A percentile compares a stretch with the other conserved stretches of the same genome.
phyloP scores from a whole-genome alignment of 2,329 filamentous ascomycete species.

The Claviceps africana region DNA sequence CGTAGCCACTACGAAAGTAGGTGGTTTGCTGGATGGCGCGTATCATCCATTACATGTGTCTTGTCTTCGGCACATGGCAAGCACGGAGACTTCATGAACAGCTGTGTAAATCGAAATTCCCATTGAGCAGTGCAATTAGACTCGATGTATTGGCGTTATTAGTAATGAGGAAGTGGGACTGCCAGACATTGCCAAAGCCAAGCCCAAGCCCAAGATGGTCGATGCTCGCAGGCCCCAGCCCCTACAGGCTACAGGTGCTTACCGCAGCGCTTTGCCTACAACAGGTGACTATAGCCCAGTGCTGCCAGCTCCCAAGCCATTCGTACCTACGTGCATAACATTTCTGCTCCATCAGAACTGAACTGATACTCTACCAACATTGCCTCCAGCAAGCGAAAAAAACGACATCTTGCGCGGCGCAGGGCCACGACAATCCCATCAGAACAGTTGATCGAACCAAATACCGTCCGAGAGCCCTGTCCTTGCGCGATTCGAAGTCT shows the following conservation, averaged over 20 bases:
- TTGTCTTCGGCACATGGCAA: not conserved
- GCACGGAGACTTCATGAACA: not conserved
- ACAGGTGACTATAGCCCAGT: constrained; percentile 13
- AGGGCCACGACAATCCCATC: not conserved
- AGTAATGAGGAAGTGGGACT: not conserved
- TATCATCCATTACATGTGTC: not conserved
- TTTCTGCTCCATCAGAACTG: constrained; percentile 15
- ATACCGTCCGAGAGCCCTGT: not conserved
- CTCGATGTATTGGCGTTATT: no score
- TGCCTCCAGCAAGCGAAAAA: constrained; percentile 3
- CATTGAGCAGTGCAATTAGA: no score
- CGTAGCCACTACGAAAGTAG: no score
- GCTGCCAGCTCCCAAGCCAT: constrained; percentile 15
- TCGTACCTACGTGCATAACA: constrained; percentile 6
- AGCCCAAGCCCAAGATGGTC: not conserved
- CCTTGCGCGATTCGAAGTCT: not conserved
- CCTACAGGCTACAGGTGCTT: not conserved
- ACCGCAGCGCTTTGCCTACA: constrained; percentile 19
- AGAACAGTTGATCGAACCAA: not conserved
- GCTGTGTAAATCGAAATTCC: not conserved
- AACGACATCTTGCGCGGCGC: not conserved
- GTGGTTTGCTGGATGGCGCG: no score
- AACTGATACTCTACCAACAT: constrained; percentile 12
- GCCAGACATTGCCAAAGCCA: not conserved
- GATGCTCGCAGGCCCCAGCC: not conserved